Conservation (phyloP, 257 asterid genomes). For the Gynochthodes officinalis region DNA sequence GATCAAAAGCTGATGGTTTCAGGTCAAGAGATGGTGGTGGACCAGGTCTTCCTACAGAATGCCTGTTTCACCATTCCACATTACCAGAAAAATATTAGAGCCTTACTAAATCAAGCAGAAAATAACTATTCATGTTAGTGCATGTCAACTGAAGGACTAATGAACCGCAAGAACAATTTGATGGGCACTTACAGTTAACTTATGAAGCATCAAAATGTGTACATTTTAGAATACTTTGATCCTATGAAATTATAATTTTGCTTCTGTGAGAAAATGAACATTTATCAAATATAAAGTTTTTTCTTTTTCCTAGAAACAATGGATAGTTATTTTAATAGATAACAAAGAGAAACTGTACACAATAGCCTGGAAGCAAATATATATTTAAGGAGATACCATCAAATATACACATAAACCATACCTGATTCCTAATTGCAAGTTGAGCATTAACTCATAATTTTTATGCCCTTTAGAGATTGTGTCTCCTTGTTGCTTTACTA, state of each 20-base stretch:
- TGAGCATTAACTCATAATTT: constrained; percentile 40
- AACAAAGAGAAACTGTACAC: too few relatives aligned
- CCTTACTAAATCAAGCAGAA: neutral
- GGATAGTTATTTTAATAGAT: too few relatives aligned
- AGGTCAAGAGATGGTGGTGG: constrained; percentile 81
- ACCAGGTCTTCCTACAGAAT: constrained; percentile 86
- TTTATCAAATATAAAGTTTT: too few relatives aligned
- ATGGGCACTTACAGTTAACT: neutral
- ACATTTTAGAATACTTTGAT: neutral
- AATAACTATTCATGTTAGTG: too few relatives aligned
- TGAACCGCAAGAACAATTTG: too few relatives aligned
- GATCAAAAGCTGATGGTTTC: constrained; percentile 88
- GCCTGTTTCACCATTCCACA: constrained; percentile 41
- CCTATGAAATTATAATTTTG: neutral
- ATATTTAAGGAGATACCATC: too few relatives aligned
- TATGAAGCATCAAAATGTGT: neutral
- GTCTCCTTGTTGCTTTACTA: constrained; percentile 37
- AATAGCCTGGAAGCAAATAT: too few relatives aligned
- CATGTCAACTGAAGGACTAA: too few relatives aligned
- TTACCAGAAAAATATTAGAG: neutral
- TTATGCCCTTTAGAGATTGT: constrained; percentile 41
- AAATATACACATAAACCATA: constrained; percentile 3
- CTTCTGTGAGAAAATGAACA: neutral
- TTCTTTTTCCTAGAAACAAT: too few relatives aligned
- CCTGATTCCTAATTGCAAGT: constrained; percentile 44